Conservation (phyloP, 805 yeast species). For the Ogataea chonburiensis region DNA sequence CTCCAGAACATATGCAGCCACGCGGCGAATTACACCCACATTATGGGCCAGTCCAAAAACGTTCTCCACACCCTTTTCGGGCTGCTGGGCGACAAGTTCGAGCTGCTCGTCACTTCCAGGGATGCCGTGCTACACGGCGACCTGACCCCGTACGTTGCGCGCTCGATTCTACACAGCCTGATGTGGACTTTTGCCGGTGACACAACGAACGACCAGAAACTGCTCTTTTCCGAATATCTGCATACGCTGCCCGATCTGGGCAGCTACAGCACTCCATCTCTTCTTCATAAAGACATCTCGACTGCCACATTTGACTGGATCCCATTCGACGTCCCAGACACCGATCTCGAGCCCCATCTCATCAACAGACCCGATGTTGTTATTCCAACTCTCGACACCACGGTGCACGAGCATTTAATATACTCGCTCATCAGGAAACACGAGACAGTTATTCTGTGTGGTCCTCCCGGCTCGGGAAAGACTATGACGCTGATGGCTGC, state of each 20-base stretch:
- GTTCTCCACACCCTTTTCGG: constrained; percentile 40
- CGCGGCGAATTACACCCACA: constrained; percentile 40
- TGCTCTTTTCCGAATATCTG: constrained; percentile 36
- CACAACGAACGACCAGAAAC: constrained; percentile 39
- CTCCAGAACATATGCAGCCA: constrained; percentile 26
- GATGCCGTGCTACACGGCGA: constrained; percentile 30
- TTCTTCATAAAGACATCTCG: constrained; percentile 44
- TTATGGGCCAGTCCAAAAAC: constrained; percentile 49
- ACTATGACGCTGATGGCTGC: constrained; percentile 85
- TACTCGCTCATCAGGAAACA: constrained; percentile 54
- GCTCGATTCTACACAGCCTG: constrained; percentile 39
- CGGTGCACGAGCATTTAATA: constrained; percentile 61
- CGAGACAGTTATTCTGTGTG: constrained; percentile 71
- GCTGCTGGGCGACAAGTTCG: constrained; percentile 38
- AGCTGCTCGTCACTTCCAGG: constrained; percentile 27
- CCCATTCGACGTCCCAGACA: constrained; percentile 42
- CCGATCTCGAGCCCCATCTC: constrained; percentile 55
- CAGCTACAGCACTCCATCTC: constrained; percentile 12
- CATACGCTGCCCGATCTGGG: constrained; percentile 23
- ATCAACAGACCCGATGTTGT: constrained; percentile 61
- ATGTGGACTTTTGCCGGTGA: constrained; percentile 72
- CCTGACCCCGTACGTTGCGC: constrained; percentile 31
- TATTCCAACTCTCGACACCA: constrained; percentile 78
- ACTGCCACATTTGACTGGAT: constrained; percentile 49
- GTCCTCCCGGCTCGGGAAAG: constrained; percentile 97